Base-by-base conservation (phyloP, 345 rosid species). In the Trapa incisa region DNA sequence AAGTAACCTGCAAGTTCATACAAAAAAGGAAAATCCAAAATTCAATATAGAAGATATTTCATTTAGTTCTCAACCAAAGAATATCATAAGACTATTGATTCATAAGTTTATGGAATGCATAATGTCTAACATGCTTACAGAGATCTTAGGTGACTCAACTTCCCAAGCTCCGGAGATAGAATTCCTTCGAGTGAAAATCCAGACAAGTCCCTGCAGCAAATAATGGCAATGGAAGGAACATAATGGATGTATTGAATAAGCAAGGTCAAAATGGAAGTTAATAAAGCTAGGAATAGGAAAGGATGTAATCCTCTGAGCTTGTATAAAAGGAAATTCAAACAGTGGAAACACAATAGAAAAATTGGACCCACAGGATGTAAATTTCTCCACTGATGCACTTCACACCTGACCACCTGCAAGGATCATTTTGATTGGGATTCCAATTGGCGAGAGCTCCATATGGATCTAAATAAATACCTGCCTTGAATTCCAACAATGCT, bases 401-500 rank as follows among this genome's bases (percentile, higher is more conserved):
- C 58, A 94, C 82, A 43, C 96, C 92, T n/a, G 73, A 78, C 99
- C 99, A 94, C 68, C 65, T 65, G 72, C 99, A 94, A 5, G 89
- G 83, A 67, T 79, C 77, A 37, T 47, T 65, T 64, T 80, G 84
- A 68, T 73, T 67, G 33, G 68, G 73, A 77, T 79, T 79, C 99
- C 99, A 94, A 73, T 82, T 81, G 4, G 80, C 79, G 66, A 91
- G 80, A 61, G 79, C 84, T 75, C 81, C 88, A 72, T 75, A 71
- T 65, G 95, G 92, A 83, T 94, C 96, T n/a, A 80, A 80, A 61
- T 71, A 65, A 68, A 91, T 85, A 64, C 72, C 78, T 64, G 73
- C 78, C 47, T 84, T 84, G 76, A 94, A 87, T 74, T 86, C 79
- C 82, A 91, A 75, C 81, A 94, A 78, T 62, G 80, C 73, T 50